A percentile compares a stretch with the other conserved stretches of the same genome.
These are phyloP conservation scores for Vaccinium darrowii DNA, from an alignment of 148 eudicot species.

Conservation along the genomic window DNA sequence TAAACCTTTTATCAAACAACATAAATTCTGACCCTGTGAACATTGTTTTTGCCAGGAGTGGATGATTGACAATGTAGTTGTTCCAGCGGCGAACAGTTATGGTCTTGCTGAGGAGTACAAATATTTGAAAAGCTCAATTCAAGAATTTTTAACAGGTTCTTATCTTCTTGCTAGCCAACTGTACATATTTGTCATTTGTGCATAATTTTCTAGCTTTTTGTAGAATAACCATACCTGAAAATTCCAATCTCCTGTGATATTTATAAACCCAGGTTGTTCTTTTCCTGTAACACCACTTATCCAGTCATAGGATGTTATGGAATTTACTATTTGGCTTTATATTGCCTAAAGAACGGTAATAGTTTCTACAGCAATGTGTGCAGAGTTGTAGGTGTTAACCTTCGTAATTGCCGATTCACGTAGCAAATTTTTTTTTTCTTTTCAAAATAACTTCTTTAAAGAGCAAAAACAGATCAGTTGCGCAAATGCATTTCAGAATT, in stretches of 20 bases:
- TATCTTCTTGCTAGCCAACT: not conserved
- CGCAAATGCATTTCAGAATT: not conserved
- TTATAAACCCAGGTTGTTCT: not conserved
- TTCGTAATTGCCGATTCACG: not conserved
- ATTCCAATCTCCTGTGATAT: not conserved
- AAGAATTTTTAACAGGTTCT: constrained; percentile 30
- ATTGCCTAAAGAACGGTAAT: not conserved
- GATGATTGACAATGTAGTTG: constrained; percentile 83
- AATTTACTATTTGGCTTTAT: not conserved
- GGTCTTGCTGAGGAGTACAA: constrained; percentile 77
- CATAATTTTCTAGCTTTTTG: not conserved
- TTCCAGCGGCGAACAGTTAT: constrained; percentile 68
- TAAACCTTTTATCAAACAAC: not conserved
- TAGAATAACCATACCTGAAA: not conserved
- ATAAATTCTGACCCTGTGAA: not conserved
- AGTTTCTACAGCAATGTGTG: not conserved
- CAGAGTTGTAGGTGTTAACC: not conserved
- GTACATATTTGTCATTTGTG: not conserved
- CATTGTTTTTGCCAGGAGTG: constrained; percentile 49
- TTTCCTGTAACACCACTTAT: not conserved
- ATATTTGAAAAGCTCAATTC: constrained; percentile 82
- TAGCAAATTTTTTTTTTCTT: not conserved
- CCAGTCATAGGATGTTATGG: no score
- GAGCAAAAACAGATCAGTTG: not conserved
- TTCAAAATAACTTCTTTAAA: not conserved